Percentiles rank a stretch among this genome's conserved stretches.
These are phyloP conservation scores for Sonneratia caseolaris DNA, from an alignment of 345 rosid genomes.

Conservation along the genomic window DNA sequence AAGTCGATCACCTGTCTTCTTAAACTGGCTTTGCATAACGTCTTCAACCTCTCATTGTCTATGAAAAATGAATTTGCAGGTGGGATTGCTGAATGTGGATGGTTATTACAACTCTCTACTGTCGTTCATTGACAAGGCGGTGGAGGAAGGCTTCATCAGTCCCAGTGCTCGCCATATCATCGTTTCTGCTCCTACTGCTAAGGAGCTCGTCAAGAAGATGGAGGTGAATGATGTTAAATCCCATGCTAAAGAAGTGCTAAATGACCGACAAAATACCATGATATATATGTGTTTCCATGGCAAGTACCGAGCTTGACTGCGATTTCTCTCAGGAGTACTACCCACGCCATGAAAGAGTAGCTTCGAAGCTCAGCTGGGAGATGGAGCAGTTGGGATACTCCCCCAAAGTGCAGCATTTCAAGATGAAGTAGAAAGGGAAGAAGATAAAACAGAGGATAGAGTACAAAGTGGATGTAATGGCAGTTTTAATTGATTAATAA, in stretches of 20 bases:
- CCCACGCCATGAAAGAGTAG: constrained; percentile 15
- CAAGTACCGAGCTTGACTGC: too few species aligned
- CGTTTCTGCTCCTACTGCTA: constrained; percentile 55
- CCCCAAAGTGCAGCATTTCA: constrained; percentile 14
- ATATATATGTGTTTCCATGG: too few species aligned
- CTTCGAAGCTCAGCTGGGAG: constrained; percentile 21
- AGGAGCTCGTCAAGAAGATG: constrained; percentile 54
- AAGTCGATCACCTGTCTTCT: background rate
- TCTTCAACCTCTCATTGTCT: background rate
- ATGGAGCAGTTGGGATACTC: constrained; percentile 10
- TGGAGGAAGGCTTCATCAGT: constrained; percentile 67
- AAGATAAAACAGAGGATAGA: background rate
- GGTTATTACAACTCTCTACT: constrained; percentile 69
- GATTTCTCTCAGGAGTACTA: constrained; percentile 12
- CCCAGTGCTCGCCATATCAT: constrained; percentile 73
- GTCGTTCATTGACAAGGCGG: constrained; percentile 66
- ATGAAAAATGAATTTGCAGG: constrained; percentile 24
- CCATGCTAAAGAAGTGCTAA: too few species aligned
- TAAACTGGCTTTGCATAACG: too few species aligned
- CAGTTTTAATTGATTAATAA: too few species aligned
- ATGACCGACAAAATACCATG: too few species aligned
- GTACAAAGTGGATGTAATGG: too few species aligned
- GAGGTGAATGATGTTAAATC: constrained; percentile 29
- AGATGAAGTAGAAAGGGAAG: constrained; percentile 6
- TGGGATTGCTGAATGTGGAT: constrained; percentile 70